Evolutionary conservation across 768 basidiomycete species (phyloP), one percentile per base, ranked within the genome.

Genomic region (Termitomyces sp.): DNA sequence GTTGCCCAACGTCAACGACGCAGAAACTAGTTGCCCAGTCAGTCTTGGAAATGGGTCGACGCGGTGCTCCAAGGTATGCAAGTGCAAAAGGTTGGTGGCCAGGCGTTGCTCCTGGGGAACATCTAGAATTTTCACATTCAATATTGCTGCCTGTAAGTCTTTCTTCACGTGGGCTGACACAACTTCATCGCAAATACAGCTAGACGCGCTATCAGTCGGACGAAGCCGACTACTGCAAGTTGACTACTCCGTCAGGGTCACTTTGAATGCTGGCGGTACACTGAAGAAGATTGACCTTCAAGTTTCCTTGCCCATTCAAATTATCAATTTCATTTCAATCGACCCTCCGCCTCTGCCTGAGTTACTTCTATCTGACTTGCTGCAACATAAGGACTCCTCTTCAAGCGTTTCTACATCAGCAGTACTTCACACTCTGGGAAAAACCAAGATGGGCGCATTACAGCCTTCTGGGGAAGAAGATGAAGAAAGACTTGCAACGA

Each of bases 71-170:
- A 57, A 88, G 89, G 2, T 79, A 84, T 64, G 89, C 87, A 10
- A 92, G 88, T 39, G 88, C 85, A 22, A 86, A 84, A 62, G 94
- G 93, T 1, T 96, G 91, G 89, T 96, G 94, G 93, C 77, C 83
- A 5, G 94, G 94, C 7, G 84, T 95, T 6, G 70, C 74, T 13
- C 73, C 87, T 3, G 82, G 83, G 2, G 82, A 86, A 57, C 73
- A 75, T 5, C 70, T 76, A 9, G 76, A 83, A 18, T 91, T 93
- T 68, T 77, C 79, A 15, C 86, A 91, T 63, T 83, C 78, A 50
- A 76, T 97, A 7, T 64, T 81, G 9, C 63, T 95, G 39, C 93
- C 94, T 25, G 94, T 94, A 64, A 71, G 88, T 51, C 35, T 6
- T 72, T 15, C 50, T n/a, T 13, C 49, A 40, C 58, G 41, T 48